Evolutionary conservation across 2,329 filamentous ascomycete species (phyloP).

Genomic region (Aspergillus brasiliensis): DNA sequence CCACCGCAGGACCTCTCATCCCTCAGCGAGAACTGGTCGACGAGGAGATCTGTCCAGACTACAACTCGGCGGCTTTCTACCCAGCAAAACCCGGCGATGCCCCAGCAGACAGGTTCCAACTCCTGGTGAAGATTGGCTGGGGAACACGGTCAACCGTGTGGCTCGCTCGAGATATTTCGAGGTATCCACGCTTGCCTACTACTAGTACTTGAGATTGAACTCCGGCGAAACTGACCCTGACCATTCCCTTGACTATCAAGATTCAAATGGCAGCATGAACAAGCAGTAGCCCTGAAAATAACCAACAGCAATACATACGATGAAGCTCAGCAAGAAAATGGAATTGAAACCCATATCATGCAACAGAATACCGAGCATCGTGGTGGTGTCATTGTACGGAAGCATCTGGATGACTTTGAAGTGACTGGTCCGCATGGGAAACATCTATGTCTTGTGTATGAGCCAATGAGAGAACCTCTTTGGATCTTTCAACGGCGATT

Average conservation of each 20-base stretch:
- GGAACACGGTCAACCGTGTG: slow-evolving; percentile 48
- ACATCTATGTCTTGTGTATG: slow-evolving; percentile 39
- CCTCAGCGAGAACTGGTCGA: slow-evolving; percentile 31
- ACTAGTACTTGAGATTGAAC: too few species aligned
- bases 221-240: not conserved
- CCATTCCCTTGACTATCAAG: slow-evolving; percentile 10
- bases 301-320: slow-evolving; percentile 24
- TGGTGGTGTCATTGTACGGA: slow-evolving; percentile 20
- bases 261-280: slow-evolving; percentile 13
- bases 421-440: slow-evolving; percentile 25
- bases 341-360: slow-evolving; percentile 34
- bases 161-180: slow-evolving; percentile 42
- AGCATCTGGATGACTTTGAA: slow-evolving; percentile 27
- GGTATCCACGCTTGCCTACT: slow-evolving; percentile 9
- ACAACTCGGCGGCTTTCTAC: slow-evolving; percentile 42
- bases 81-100: slow-evolving; percentile 43
- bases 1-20: slow-evolving; percentile 5
- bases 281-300: slow-evolving; percentile 32
- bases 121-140: slow-evolving; percentile 46
- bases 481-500: slow-evolving; percentile 34
- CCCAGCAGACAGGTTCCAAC: slow-evolving; percentile 41
- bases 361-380: slow-evolving; percentile 29
- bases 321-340: slow-evolving; percentile 21
- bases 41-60: slow-evolving; percentile 44
- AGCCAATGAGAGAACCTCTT: slow-evolving; percentile 40